A percentile compares a stretch with the other conserved stretches of the same genome.
phyloP scores from a whole-genome alignment of 306 rosid genomes.

The Corylus avellana region DNA sequence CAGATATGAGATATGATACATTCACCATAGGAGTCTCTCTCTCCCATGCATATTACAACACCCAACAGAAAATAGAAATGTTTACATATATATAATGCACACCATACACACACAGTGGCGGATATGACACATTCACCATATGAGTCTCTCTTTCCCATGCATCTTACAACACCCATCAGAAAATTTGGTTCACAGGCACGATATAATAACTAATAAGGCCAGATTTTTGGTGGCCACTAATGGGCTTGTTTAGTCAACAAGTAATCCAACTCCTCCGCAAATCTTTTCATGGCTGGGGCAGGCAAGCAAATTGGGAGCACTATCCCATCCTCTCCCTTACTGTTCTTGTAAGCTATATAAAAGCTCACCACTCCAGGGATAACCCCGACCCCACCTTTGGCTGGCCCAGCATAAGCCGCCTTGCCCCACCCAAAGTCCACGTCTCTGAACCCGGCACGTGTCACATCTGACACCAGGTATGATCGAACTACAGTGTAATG shows the following conservation, averaged over 20 bases:
- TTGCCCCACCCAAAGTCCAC: slow-evolving; percentile 71
- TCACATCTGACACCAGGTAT: slow-evolving; percentile 49
- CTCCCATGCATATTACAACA: no score
- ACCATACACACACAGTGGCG: no score
- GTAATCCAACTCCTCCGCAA: slow-evolving; percentile 29
- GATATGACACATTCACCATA: no score
- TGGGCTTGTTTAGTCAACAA: background rate
- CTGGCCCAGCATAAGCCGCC: slow-evolving; percentile 54
- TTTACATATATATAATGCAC: no score
- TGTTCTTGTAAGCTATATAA: background rate
- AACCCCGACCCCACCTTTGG: slow-evolving; percentile 51
- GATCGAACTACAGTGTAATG: slow-evolving; percentile 51
- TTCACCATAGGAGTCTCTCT: no score
- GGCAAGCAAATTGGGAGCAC: slow-evolving; percentile 44
- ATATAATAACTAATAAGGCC: no score
- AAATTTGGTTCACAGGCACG: background rate
- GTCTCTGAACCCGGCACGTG: slow-evolving; percentile 46
- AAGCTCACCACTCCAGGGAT: slow-evolving; percentile 50
- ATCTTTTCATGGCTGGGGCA: slow-evolving; percentile 35
- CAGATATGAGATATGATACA: no score
- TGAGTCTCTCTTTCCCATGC: no score
- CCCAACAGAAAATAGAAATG: no score
- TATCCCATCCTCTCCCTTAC: slow-evolving; percentile 40
- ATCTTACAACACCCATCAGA: background rate
- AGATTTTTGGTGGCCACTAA: background rate